Evolutionary conservation across 2,329 filamentous ascomycete species (phyloP).

Genomic region (Ophiostoma pallidulum): DNA sequence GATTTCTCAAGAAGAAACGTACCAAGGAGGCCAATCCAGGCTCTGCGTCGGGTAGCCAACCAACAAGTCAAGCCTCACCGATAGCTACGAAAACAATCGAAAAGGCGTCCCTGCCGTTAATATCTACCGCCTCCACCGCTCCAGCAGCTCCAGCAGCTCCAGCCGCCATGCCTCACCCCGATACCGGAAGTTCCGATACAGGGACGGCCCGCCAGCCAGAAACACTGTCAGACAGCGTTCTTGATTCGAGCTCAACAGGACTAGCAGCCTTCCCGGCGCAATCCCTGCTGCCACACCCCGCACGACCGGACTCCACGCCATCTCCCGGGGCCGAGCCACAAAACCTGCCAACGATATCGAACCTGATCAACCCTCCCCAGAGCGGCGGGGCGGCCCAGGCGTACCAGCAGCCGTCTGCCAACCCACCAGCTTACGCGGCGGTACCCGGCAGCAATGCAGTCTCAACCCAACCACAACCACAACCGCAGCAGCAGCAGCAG

Average conservation of each 20-base stretch:
- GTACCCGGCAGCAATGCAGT: neutral
- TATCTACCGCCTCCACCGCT: constrained; percentile 13
- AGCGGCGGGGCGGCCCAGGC: constrained; percentile 32
- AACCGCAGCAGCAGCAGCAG: constrained; percentile 20
- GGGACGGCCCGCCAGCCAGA: constrained; percentile 16
- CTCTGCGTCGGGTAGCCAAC: constrained; percentile 55
- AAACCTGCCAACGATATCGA: constrained; percentile 72
- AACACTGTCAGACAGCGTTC: constrained; percentile 20
- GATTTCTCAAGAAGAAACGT: constrained; percentile 97
- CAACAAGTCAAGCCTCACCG: constrained; percentile 53
- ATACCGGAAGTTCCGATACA: constrained; percentile 8
- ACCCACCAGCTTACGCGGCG: neutral
- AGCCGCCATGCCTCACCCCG: too few relatives aligned
- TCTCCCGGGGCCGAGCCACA: constrained; percentile 45
- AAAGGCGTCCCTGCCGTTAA: constrained; percentile 28
- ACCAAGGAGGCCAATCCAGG: constrained; percentile 81
- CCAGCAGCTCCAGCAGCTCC: constrained; percentile 12
- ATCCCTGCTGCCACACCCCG: constrained; percentile 21
- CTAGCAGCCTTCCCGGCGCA: constrained; percentile 15
- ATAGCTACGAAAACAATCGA: constrained; percentile 45
- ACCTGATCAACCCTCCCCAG: constrained; percentile 61
- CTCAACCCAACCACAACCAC: constrained; percentile 21
- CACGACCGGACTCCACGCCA: constrained; percentile 23
- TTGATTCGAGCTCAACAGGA: constrained; percentile 22
- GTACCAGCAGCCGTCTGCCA: constrained; percentile 19